These are phyloP conservation scores for Colletotrichum acutatum DNA, from an alignment of 2,329 filamentous ascomycete genomes.

Conservation along the genomic window DNA sequence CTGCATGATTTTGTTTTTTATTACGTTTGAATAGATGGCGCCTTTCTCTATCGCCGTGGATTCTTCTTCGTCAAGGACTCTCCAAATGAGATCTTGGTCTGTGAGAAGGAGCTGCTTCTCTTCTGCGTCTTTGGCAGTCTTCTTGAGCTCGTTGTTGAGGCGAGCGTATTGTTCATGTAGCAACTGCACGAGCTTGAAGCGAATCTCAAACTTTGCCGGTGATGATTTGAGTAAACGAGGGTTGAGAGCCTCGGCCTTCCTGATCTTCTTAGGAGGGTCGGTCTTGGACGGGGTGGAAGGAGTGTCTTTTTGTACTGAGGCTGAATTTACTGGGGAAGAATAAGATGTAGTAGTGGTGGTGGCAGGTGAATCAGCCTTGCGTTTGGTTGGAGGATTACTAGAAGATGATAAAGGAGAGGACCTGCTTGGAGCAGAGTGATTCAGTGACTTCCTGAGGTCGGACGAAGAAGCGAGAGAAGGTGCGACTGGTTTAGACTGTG, in stretches of 20 bases:
- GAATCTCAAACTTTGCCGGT: slow-evolving; percentile 67
- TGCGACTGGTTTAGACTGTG: background rate
- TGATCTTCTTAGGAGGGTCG: slow-evolving; percentile 35
- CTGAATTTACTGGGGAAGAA: background rate
- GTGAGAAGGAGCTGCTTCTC: slow-evolving; percentile 66
- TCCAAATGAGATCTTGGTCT: slow-evolving; percentile 74
- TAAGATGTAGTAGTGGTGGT: slow-evolving; percentile 16
- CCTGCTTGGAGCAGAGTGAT: slow-evolving; percentile 14
- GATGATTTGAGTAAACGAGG: slow-evolving; percentile 71
- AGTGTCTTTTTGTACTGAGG: slow-evolving; percentile 5
- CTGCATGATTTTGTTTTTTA: slow-evolving; percentile 82
- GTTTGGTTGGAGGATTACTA: slow-evolving; percentile 21
- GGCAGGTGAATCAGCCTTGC: slow-evolving; percentile 17
- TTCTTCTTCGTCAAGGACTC: slow-evolving; percentile 83
- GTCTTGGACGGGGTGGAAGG: slow-evolving; percentile 28
- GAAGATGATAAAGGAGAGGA: slow-evolving; percentile 27
- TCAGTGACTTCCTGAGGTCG: slow-evolving; percentile 13
- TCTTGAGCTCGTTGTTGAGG: slow-evolving; percentile 72
- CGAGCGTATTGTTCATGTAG: slow-evolving; percentile 74
- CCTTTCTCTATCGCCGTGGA: slow-evolving; percentile 73
- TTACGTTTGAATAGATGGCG: slow-evolving; percentile 81
- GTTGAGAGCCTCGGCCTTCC: slow-evolving; percentile 68
- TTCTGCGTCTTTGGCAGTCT: slow-evolving; percentile 60
- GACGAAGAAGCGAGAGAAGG: slow-evolving; percentile 32
- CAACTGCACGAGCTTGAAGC: slow-evolving; percentile 68